Conservation (phyloP, 805 yeast genomes). For the Zygosaccharomyces bailii region DNA sequence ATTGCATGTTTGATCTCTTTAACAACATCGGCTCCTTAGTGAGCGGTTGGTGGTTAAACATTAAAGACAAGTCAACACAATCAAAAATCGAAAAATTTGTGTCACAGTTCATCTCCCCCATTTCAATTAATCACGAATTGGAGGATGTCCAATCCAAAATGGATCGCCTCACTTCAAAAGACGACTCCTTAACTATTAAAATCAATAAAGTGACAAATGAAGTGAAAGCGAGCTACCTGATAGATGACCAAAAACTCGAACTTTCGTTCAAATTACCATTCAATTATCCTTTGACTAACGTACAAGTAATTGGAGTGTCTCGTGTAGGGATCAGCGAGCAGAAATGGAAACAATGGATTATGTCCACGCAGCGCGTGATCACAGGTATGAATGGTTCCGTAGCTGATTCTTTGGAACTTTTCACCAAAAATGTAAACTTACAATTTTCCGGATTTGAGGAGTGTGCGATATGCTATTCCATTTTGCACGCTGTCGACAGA, state of each 20-base stretch:
- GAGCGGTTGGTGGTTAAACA: slow-evolving; percentile 60
- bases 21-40: slow-evolving; percentile 33
- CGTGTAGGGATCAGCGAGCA: slow-evolving; percentile 86
- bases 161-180: slow-evolving; percentile 33
- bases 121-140: slow-evolving; percentile 56
- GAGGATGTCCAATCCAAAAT: slow-evolving; percentile 46
- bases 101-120: slow-evolving; percentile 57
- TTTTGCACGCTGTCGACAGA: slow-evolving; percentile 79
- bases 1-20: slow-evolving; percentile 28
- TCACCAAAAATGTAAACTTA: slow-evolving; percentile 62
- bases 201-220: slow-evolving; percentile 61
- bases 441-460: slow-evolving; percentile 94
- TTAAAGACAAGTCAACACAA: slow-evolving; percentile 66
- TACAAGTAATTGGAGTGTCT: slow-evolving; percentile 70
- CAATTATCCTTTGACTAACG: slow-evolving; percentile 72
- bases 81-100: slow-evolving; percentile 60
- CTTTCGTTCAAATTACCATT: slow-evolving; percentile 70
- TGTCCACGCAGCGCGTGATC: slow-evolving; percentile 83
- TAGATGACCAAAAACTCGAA: slow-evolving; percentile 86
- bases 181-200: slow-evolving; percentile 50
- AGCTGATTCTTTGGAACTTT: slow-evolving; percentile 41
- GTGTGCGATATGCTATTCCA: slow-evolving; percentile 94
- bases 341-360: slow-evolving; percentile 92
- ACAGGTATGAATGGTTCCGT: slow-evolving; percentile 68
- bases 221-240: slow-evolving; percentile 65